Evolutionary conservation across 2,329 filamentous ascomycete species (phyloP).

Genomic region (Epichloe sylvatica): DNA sequence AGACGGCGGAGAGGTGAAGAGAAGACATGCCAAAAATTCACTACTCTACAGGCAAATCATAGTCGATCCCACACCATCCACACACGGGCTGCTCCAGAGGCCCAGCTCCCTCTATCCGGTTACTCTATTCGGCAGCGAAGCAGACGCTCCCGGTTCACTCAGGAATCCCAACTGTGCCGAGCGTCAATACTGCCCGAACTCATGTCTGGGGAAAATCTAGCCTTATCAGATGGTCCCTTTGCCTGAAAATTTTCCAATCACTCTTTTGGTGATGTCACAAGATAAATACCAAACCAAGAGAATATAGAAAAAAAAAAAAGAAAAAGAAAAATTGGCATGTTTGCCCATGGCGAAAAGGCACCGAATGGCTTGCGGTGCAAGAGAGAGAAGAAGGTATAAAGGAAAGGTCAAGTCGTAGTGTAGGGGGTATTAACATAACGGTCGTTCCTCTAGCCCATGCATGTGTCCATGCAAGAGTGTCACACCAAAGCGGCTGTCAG

Average conservation of each 20-base stretch:
- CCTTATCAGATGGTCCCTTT: neutral
- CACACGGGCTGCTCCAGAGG: neutral
- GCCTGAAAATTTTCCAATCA: neutral
- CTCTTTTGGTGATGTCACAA: neutral
- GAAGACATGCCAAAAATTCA: neutral
- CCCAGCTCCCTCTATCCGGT: neutral
- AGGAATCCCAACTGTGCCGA: neutral
- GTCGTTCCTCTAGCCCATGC: neutral
- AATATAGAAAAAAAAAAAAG: neutral
- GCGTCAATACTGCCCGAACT: neutral
- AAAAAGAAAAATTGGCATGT: neutral
- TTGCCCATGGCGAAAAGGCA: neutral
- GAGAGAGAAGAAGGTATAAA: neutral
- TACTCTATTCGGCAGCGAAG: neutral
- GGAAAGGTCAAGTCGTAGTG: neutral
- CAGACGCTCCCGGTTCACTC: neutral
- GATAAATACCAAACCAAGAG: neutral
- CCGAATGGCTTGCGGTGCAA: neutral
- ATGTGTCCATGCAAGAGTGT: neutral
- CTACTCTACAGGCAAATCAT: conserved; percentile 7
- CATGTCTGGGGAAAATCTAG: neutral
- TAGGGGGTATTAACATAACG: neutral
- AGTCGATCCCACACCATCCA: neutral
- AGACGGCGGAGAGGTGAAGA: neutral
- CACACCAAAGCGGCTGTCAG: neutral